A percentile compares a stretch with the other conserved stretches of the same genome.
phyloP scores from a whole-genome alignment of 768 basidiomycete species.

The Tricholomella constricta region DNA sequence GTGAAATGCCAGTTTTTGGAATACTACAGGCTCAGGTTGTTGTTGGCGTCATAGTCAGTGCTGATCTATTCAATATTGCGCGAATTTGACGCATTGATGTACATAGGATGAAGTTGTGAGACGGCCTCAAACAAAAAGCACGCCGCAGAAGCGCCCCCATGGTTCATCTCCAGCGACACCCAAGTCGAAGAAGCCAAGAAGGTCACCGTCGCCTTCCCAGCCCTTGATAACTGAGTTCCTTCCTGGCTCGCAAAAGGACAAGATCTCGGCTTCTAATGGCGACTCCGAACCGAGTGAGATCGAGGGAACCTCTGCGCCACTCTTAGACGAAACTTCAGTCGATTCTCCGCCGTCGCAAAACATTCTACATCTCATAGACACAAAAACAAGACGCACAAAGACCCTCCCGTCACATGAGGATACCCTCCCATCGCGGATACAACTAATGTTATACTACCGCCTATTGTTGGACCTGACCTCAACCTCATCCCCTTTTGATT shows the following conservation, averaged over 20 bases:
- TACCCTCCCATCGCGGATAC: conserved; percentile 58
- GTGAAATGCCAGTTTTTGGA: conserved; percentile 86
- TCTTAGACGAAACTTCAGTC: neutral
- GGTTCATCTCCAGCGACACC: conserved; percentile 3
- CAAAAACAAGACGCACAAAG: conserved; percentile 61
- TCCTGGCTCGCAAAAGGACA: neutral
- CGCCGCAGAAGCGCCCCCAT: conserved; percentile 7
- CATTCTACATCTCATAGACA: conserved; percentile 56
- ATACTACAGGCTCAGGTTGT: conserved; percentile 66
- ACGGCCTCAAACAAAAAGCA: conserved; percentile 17
- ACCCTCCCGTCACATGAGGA: conserved; percentile 61
- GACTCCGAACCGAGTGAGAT: no score
- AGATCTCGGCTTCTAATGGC: neutral
- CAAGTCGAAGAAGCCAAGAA: conserved; percentile 19
- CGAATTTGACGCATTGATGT: neutral
- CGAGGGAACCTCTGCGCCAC: neutral
- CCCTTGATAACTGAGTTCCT: conserved; percentile 14
- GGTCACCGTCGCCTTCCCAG: conserved; percentile 21
- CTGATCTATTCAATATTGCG: neutral
- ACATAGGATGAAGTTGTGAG: conserved; percentile 55
- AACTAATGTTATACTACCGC: conserved; percentile 78
- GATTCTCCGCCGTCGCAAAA: conserved; percentile 14
- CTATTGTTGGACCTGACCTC: conserved; percentile 58
- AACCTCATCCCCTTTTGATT: conserved; percentile 49
- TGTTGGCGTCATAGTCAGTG: conserved; percentile 73